phyloP scores from a whole-genome alignment of 2,329 filamentous ascomycete species.

The Eutypa lata region DNA sequence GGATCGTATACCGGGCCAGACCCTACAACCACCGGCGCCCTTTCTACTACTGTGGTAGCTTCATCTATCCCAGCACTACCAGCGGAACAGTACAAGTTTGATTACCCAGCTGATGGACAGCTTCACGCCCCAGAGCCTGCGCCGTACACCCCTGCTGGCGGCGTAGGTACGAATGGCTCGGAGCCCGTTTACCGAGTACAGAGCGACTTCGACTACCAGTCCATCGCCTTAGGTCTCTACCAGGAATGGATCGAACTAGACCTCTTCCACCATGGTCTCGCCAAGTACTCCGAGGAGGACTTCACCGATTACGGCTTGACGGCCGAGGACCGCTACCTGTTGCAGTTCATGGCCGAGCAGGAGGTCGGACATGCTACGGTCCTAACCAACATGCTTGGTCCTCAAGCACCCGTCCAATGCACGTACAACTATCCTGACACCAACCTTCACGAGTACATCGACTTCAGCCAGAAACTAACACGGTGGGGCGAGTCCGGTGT shows the following conservation, averaged over 20 bases:
- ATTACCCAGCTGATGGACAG: constrained; percentile 69
- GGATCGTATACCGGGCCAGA: constrained; percentile 65
- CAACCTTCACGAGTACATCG: constrained; percentile 73
- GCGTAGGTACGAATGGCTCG: constrained; percentile 74
- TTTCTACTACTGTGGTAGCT: constrained; percentile 55
- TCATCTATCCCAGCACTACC: constrained; percentile 56
- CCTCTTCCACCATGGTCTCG: constrained; percentile 74
- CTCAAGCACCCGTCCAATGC: constrained; percentile 68
- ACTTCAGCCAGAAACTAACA: constrained; percentile 84
- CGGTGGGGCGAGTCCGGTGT: constrained; percentile 77
- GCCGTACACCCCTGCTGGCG: constrained; percentile 70
- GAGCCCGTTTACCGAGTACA: constrained; percentile 72
- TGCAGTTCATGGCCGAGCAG: constrained; percentile 75
- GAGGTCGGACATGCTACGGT: constrained; percentile 76
- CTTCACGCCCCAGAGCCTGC: constrained; percentile 66
- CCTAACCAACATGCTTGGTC: constrained; percentile 73
- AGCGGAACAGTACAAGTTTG: constrained; percentile 58
- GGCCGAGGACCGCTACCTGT: constrained; percentile 65
- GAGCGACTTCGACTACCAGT: constrained; percentile 82
- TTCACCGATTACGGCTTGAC: constrained; percentile 67
- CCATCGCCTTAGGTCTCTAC: constrained; percentile 70
- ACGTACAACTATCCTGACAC: constrained; percentile 78
- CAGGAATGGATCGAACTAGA: constrained; percentile 86
- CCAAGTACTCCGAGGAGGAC: constrained; percentile 64
- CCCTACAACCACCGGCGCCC: constrained; percentile 65